Evolutionary conservation across 306 rosid genomes (phyloP), one percentile per base, ranked within the genome.

Genomic region (Fagus sylvatica): DNA sequence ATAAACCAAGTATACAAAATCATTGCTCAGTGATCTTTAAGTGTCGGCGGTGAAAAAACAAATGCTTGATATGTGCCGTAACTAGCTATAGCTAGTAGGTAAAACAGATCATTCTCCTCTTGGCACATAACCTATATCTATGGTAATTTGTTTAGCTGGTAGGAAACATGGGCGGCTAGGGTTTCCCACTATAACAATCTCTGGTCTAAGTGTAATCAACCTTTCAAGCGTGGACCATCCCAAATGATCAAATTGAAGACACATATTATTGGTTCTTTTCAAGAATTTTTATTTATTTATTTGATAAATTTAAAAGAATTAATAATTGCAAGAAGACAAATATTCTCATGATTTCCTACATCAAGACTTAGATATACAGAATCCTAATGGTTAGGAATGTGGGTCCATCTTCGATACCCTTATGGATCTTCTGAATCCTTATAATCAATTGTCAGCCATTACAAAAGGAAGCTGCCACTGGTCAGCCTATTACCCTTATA

Each of bases 361-460:
- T 2, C 6, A 59, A 15, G 28, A 5, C 5, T 71, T 69, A 56
- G 78, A 69, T 73, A 69, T 75, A 69, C 59, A 78, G 76, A 80
- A 85, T 82, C 79, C 79, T 55, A 51, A 42, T 70, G 76, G 77
- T 77, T 41, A 53, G 73, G 41, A 69, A 41, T 41, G 68, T 75
- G 87, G 90, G 81, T 13, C 78, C 82, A 53, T 22, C 30, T 59
- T 42, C 65, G 88, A 85, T 79, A 54, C 85, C 84, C 75, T 37
- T 33, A 17, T 68, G 72, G 88, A 87, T 89, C 79, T 77, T 83
- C 79, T 78, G 75, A 66, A 42, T 74, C 66, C 81, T 39, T 48
- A 16, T 43, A 62, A 10, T 19, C 46, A 71, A 55, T 77, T 76
- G 71, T 46, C 77, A 68, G 60, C 82, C 76, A 48, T 54, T 32